Base-by-base conservation (phyloP, 441 rosid species). In the Arabidopsis lyrata region DNA sequence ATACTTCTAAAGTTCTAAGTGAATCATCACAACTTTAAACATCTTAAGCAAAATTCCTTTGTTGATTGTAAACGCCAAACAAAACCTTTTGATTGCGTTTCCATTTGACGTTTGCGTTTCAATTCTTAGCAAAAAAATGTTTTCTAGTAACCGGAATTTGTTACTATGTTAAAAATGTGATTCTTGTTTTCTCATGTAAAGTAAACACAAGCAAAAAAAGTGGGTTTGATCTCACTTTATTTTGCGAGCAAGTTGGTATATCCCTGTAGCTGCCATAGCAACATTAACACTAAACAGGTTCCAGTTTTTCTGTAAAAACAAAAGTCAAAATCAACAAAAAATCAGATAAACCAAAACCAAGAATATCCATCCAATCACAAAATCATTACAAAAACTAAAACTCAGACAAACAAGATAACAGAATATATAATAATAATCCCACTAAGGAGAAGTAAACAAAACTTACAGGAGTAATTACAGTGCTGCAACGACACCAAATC, bases 401-500 rank as follows among this genome's bases (percentile, higher is more conserved):
- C 57, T 9, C 39, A 31, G 32, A 36, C 24, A 16, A 13, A 12
- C 6, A 9, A 45, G 4, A 15, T 24, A 24, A 10, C 5, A 7
- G 27, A 10, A 36, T 9, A 34, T n/a, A 39, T 24, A 9, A 36
- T 9, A 34, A 39, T 27, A 60, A 16, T 32, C 38, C 1, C n/a
- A 44, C 14, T 9, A 12, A 63, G 14, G 11, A 52, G 18, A 47
- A 22, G 13, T 11, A 63, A 56, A 48, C 1, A 32, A 79, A 73
- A 80, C 95, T 88, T 80, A 92, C 97, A 8, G 95, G 96, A 47
- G 82, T 92, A 68, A 95, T 95, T 6, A 95, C 95, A 47, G 87
- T 87, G 80, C 98, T 92, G 83, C 91, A 90, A 77, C 97, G 97
- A 32, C 97, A 87, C 99, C 98, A 90, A 50, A 95, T 76, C 66